Evolutionary conservation across 1,139 yeast species (phyloP).

Genomic region (Lodderomyces oxycetoniae): DNA sequence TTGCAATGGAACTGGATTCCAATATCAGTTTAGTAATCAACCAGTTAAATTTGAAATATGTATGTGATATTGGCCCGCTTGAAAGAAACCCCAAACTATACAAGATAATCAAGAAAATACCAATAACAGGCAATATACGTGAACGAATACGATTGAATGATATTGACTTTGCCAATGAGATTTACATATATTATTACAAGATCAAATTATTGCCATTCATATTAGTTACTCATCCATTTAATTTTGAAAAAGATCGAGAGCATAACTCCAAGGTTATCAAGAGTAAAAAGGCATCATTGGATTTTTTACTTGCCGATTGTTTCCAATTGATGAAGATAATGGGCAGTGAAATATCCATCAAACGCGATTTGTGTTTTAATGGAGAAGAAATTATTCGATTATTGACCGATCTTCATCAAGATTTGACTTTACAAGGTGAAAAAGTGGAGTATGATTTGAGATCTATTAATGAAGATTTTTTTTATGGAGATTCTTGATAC

Average conservation of each 20-base stretch:
- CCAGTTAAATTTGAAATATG: constrained; percentile 4
- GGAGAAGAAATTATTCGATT: constrained; percentile 13
- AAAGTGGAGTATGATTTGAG: constrained; percentile 11
- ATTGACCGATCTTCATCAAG: constrained; percentile 11
- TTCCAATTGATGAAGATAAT: constrained; percentile 3
- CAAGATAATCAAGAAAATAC: constrained; percentile 1
- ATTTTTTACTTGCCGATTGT: constrained; percentile 1
- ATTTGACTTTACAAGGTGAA: constrained; percentile 8
- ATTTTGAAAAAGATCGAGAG: constrained; percentile 4
- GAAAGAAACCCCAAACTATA: background rate
- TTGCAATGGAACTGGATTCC: constrained; percentile 3
- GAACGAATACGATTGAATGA: constrained; percentile 4
- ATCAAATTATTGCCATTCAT: constrained; percentile 14
- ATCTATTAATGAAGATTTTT: constrained; percentile 11
- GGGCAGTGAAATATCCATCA: background rate
- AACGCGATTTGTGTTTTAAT: constrained; percentile 3
- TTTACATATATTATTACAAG: constrained; percentile 12
- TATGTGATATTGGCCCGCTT: background rate
- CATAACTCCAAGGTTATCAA: constrained; percentile 2
- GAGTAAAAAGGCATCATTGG: constrained; percentile 1
- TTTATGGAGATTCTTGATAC: constrained; percentile 5
- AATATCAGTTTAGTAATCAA: background rate
- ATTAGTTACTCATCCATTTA: constrained; percentile 6
- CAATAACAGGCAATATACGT: constrained; percentile 1
- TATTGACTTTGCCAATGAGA: constrained; percentile 4